These are phyloP conservation scores for Phytophthora tentaculata DNA, from an alignment of 352 stramenopile genomes.

Conservation along the genomic window DNA sequence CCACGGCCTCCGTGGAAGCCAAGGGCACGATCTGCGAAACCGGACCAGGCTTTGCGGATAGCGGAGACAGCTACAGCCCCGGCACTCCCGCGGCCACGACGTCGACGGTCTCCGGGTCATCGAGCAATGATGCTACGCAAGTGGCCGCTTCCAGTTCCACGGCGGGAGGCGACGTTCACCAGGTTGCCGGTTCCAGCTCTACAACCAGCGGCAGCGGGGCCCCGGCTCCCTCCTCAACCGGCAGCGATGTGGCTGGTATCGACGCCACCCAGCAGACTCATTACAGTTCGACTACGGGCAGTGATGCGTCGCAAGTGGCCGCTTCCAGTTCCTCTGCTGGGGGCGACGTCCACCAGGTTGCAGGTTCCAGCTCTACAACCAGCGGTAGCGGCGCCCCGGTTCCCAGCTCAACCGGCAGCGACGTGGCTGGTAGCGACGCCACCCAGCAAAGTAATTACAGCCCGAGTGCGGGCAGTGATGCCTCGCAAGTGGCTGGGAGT, in stretches of 20 bases:
- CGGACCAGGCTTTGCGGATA: constrained; percentile 20
- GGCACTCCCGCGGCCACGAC: constrained; percentile 5
- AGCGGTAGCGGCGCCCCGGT: neutral
- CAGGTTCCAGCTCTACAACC: constrained; percentile 6
- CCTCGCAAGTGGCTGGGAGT: neutral
- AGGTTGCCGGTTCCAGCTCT: constrained; percentile 6
- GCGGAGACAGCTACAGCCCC: constrained; percentile 24
- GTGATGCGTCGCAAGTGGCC: constrained; percentile 5
- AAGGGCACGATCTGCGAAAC: constrained; percentile 28
- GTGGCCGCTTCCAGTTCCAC: constrained; percentile 6
- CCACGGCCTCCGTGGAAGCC: constrained; percentile 22
- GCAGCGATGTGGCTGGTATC: neutral
- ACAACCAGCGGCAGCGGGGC: neutral
- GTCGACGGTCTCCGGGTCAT: constrained; percentile 11
- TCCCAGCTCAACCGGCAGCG: neutral
- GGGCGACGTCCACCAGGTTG: constrained; percentile 1
- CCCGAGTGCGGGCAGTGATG: constrained; percentile 1
- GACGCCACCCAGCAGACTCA: neutral
- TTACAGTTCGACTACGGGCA: constrained; percentile 5
- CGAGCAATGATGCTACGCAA: constrained; percentile 8
- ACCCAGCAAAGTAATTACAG: constrained; percentile 6
- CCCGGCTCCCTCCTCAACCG: neutral
- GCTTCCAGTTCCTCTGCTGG: constrained; percentile 7
- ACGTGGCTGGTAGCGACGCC: neutral
- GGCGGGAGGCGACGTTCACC: neutral